These are phyloP conservation scores for Backusella sp. DNA, from an alignment of 192 early-diverging fungal species.

Conservation along the genomic window DNA sequence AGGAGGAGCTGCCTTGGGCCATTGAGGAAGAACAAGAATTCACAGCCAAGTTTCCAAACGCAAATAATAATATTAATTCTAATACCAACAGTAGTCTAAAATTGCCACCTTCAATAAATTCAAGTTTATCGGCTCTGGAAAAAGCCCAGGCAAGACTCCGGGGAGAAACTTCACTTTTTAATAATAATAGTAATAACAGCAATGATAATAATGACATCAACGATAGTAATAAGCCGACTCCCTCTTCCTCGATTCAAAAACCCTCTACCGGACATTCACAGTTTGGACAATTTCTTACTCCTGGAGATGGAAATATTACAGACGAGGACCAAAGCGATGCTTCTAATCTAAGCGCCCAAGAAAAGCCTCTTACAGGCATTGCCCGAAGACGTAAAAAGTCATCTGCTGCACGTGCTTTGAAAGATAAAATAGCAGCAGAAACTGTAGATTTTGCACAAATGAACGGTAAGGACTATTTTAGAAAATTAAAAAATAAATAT, in stretches of 20 bases:
- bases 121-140: constrained; percentile 19
- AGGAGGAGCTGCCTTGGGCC: constrained; percentile 18
- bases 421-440: constrained; percentile 38
- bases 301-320: not conserved
- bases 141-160: constrained; percentile 23
- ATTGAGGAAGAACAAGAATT: constrained; percentile 9
- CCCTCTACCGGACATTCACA: not conserved
- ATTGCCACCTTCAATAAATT: not conserved
- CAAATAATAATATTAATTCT: not conserved
- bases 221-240: not conserved
- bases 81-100: not conserved
- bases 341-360: not conserved
- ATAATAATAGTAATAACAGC: not conserved
- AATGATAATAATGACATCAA: not conserved
- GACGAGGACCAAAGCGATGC: constrained; percentile 19
- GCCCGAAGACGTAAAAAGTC: constrained; percentile 32
- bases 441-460: constrained; percentile 36
- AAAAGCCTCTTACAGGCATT: constrained; percentile 22
- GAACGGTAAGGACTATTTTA: constrained; percentile 20
- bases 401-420: constrained; percentile 33
- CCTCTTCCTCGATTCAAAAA: not conserved
- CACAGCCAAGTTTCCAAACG: not conserved
- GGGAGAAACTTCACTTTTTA: constrained; percentile 8
- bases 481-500: not conserved
- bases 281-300: not conserved